Percentiles rank a stretch among this genome's conserved stretches.
These are phyloP conservation scores for Cnidoscolus chayamansa DNA, from an alignment of 441 rosid genomes.

Conservation along the genomic window DNA sequence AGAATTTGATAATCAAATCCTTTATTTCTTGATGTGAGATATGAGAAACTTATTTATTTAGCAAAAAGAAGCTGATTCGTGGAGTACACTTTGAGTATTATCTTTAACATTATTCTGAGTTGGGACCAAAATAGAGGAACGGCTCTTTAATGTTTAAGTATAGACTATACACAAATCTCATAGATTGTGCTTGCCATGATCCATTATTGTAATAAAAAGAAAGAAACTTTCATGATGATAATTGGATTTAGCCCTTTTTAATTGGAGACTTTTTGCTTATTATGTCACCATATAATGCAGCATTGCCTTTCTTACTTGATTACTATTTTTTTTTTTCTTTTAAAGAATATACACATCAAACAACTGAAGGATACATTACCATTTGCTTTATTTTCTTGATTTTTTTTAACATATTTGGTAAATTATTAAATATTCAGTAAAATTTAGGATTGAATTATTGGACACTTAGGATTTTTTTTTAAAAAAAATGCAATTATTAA, in stretches of 20 bases:
- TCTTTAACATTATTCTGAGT: not conserved
- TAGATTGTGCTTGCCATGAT: slow-evolving; percentile 2
- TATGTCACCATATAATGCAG: not conserved
- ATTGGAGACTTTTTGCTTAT: not conserved
- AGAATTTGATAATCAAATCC: not conserved
- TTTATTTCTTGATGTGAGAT: too few relatives aligned
- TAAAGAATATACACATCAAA: not conserved
- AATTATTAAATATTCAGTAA: too few relatives aligned
- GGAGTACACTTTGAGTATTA: not conserved
- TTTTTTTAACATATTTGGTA: too few relatives aligned
- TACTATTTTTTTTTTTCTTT: not conserved
- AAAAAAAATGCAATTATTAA: too few relatives aligned
- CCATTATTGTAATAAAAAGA: not conserved
- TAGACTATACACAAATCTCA: not conserved
- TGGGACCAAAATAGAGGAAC: not conserved
- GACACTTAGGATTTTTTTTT: too few relatives aligned
- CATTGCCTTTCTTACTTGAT: not conserved
- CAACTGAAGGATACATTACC: not conserved
- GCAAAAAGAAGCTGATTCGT: not conserved
- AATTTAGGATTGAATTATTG: too few relatives aligned
- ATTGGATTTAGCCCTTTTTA: not conserved
- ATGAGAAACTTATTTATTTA: not conserved
- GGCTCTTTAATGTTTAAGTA: not conserved
- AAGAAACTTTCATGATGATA: not conserved
- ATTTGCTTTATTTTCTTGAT: not conserved